These are phyloP conservation scores for Kregervanrija delftensis DNA, from an alignment of 805 yeast genomes.

Conservation along the genomic window DNA sequence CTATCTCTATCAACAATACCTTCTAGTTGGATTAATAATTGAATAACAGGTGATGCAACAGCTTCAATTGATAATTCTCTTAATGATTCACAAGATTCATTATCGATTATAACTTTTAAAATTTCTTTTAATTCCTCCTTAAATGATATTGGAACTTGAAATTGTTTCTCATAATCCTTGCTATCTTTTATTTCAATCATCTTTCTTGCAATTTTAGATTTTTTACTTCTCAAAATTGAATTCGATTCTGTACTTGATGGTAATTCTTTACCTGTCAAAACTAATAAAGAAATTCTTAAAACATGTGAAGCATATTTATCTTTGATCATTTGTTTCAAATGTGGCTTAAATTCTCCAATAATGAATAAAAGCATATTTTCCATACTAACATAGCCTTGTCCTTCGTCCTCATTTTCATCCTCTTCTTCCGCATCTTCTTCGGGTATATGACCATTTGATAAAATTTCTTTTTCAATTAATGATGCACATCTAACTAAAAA, in stretches of 20 bases:
- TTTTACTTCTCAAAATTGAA: constrained; percentile 74
- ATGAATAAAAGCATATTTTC: constrained; percentile 60
- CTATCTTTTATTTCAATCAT: constrained; percentile 84
- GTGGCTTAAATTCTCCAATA: constrained; percentile 60
- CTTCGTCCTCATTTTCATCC: constrained; percentile 29
- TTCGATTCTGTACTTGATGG: constrained; percentile 66
- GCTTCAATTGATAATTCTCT: constrained; percentile 75
- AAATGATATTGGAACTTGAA: constrained; percentile 66
- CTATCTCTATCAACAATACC: constrained; percentile 73
- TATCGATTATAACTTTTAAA: constrained; percentile 33
- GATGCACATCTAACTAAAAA: constrained; percentile 69
- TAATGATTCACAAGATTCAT: constrained; percentile 37
- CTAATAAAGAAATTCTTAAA: constrained; percentile 61
- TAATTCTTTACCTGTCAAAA: constrained; percentile 69
- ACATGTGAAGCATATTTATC: constrained; percentile 90
- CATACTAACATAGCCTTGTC: constrained; percentile 43
- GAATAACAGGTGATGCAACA: constrained; percentile 82
- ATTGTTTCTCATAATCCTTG: constrained; percentile 59
- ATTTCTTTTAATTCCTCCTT: constrained; percentile 51
- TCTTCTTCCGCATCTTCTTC: constrained; percentile 28
- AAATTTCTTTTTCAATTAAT: constrained; percentile 64
- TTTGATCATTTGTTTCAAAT: constrained; percentile 48
- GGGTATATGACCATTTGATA: constrained; percentile 36
- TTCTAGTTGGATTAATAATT: constrained; percentile 70
- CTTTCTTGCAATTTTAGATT: constrained; percentile 82